phyloP scores from a whole-genome alignment of 306 rosid genomes.

The Pueraria montana region DNA sequence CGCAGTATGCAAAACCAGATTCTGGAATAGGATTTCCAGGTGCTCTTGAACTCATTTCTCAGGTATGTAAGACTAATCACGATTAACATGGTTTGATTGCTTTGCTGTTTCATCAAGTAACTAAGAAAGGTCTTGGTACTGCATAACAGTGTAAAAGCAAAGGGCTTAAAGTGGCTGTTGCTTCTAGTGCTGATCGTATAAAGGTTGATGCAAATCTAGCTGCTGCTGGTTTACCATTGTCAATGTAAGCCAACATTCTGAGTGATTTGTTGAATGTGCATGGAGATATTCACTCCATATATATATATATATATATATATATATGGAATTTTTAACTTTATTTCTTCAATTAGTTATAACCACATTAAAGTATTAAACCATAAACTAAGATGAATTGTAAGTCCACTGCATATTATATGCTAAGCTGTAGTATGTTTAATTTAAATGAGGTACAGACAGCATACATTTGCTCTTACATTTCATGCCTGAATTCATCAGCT shows the following conservation, averaged over 20 bases:
- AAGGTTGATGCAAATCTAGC: slow-evolving; percentile 97
- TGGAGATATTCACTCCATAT: slow-evolving; percentile 1
- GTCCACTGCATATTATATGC: slow-evolving; percentile 10
- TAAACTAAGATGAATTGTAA: slow-evolving; percentile 37
- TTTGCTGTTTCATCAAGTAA: slow-evolving; percentile 45
- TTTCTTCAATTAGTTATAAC: slow-evolving; percentile 27
- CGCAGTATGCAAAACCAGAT: slow-evolving; percentile 94
- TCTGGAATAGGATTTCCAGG: slow-evolving; percentile 98
- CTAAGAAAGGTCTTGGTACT: slow-evolving; percentile 39
- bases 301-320: neutral
- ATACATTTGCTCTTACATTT: slow-evolving; percentile 17
- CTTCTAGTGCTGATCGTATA: slow-evolving; percentile 97
- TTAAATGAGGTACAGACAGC: slow-evolving; percentile 22
- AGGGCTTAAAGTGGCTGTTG: slow-evolving; percentile 99
- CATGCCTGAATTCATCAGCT: slow-evolving; percentile 27
- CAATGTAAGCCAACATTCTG: slow-evolving; percentile 71
- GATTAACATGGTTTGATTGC: slow-evolving; percentile 34
- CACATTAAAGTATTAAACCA: slow-evolving; percentile 13
- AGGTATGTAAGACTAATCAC: slow-evolving; percentile 60
- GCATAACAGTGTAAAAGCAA: slow-evolving; percentile 79
- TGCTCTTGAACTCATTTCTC: slow-evolving; percentile 89
- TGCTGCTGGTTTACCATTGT: slow-evolving; percentile 86
- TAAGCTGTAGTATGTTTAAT: slow-evolving; percentile 18
- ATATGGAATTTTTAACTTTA: neutral
- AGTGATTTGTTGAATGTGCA: slow-evolving; percentile 34